These are phyloP conservation scores for Teratosphaeria viscida DNA, from an alignment of 2,329 filamentous ascomycete species.

Conservation along the genomic window DNA sequence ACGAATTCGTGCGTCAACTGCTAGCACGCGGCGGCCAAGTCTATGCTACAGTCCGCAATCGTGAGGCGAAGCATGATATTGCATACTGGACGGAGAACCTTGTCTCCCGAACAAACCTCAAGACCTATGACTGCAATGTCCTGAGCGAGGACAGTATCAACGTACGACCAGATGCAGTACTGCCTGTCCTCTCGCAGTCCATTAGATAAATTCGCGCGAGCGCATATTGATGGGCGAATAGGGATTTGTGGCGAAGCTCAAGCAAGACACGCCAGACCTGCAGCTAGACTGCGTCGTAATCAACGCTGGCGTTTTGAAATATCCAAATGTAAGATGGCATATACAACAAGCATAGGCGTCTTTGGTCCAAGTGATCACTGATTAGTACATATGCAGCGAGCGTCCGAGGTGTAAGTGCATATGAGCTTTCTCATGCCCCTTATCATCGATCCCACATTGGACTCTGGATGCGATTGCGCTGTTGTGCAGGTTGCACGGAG, in stretches of 20 bases:
- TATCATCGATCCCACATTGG: background rate
- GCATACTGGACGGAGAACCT: slow-evolving; percentile 6
- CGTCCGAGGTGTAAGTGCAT: slow-evolving; percentile 38
- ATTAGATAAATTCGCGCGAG: background rate
- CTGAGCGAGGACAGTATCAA: slow-evolving; percentile 41
- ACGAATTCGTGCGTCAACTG: slow-evolving; percentile 44
- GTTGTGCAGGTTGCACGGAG: background rate
- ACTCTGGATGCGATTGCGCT: background rate
- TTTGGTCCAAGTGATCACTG: background rate
- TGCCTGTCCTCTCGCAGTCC: slow-evolving; percentile 16
- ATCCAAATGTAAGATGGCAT: slow-evolving; percentile 41
- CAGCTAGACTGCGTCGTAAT: slow-evolving; percentile 46
- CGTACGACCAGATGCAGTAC: slow-evolving; percentile 16
- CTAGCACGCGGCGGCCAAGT: slow-evolving; percentile 38
- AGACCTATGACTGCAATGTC: slow-evolving; percentile 38
- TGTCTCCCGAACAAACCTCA: slow-evolving; percentile 1
- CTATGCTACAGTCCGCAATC: slow-evolving; percentile 41
- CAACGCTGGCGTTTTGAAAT: slow-evolving; percentile 47
- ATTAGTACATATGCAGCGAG: slow-evolving; percentile 31
- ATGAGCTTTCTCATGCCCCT: background rate
- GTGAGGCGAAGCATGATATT: slow-evolving; percentile 15
- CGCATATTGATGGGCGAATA: background rate
- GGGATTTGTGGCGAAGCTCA: background rate
- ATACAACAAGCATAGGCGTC: background rate
- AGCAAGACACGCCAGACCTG: slow-evolving; percentile 27